These are phyloP conservation scores for Pharnaceum exiguum DNA, from an alignment of 148 eudicot species.

Conservation along the genomic window DNA sequence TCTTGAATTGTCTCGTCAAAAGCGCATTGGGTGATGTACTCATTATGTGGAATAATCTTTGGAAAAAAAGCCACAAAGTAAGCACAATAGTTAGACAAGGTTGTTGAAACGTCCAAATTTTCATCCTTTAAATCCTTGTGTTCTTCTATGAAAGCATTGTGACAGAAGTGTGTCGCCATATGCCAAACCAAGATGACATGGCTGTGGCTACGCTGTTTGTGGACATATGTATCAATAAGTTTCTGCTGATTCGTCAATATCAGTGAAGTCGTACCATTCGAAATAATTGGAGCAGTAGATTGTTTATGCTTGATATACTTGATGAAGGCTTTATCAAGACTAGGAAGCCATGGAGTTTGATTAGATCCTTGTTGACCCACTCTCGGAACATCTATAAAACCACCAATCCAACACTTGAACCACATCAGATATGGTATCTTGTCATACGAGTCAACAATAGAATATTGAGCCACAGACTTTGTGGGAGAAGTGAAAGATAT, in stretches of 20 bases:
- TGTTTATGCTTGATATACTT: not conserved
- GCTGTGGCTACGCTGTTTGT: not conserved
- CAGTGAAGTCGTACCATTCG: not conserved
- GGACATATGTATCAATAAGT: not conserved
- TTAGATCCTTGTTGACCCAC: not conserved
- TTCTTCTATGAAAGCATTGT: no score
- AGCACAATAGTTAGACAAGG: no score
- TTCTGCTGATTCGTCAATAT: not conserved
- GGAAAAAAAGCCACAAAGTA: no score
- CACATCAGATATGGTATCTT: not conserved
- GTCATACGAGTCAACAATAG: not conserved
- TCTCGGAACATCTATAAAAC: not conserved
- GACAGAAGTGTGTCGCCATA: no score
- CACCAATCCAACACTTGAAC: slow-evolving; percentile 2
- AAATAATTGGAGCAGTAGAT: not conserved
- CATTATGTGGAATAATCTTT: no score
- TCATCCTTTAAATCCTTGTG: no score
- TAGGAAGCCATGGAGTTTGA: not conserved
- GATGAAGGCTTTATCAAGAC: not conserved
- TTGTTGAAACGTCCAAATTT: no score
- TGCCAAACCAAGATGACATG: slow-evolving; percentile 8
- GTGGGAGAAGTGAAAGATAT: not conserved
- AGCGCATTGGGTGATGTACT: no score
- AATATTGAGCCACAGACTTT: not conserved
- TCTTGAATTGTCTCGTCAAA: no score